phyloP scores from a whole-genome alignment of 2,329 filamentous ascomycete genomes.

The Colletotrichum incanum region DNA sequence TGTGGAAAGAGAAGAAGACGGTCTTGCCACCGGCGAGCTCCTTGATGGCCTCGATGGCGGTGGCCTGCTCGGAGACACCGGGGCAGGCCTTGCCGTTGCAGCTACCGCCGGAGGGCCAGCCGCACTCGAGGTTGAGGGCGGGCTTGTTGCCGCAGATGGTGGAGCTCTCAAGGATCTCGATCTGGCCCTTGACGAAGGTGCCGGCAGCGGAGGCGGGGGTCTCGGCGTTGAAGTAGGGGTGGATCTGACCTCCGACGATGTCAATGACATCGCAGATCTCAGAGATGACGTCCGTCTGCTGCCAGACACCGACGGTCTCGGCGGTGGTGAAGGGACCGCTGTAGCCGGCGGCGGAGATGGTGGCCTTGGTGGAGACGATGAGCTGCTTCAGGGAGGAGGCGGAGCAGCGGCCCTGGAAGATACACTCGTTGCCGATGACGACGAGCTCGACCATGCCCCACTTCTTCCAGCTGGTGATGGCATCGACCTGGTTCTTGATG shows the following conservation, averaged over 20 bases:
- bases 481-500: conserved; percentile 80
- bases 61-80: conserved; percentile 75
- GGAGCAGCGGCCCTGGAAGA: conserved; percentile 81
- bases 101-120: conserved; percentile 83
- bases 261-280: conserved; percentile 83
- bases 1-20: conserved; percentile 85
- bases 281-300: conserved; percentile 70
- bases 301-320: conserved; percentile 86
- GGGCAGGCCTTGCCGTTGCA: conserved; percentile 83
- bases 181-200: conserved; percentile 81
- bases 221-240: conserved; percentile 91
- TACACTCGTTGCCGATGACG: conserved; percentile 91
- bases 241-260: conserved; percentile 87
- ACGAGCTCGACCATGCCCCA: conserved; percentile 85
- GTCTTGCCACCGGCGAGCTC: conserved; percentile 75
- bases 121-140: conserved; percentile 89
- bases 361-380: conserved; percentile 76
- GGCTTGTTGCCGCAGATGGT: conserved; percentile 79
- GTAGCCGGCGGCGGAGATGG: conserved; percentile 78
- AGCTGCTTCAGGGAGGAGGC: conserved; percentile 78
- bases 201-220: conserved; percentile 78
- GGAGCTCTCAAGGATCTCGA: conserved; percentile 74
- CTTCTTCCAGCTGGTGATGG: conserved; percentile 78
- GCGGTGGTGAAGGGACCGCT: conserved; percentile 84
- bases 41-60: conserved; percentile 81